These are phyloP conservation scores for Suhomyces xylopsoci DNA, from an alignment of 805 yeast genomes.

Conservation along the genomic window DNA sequence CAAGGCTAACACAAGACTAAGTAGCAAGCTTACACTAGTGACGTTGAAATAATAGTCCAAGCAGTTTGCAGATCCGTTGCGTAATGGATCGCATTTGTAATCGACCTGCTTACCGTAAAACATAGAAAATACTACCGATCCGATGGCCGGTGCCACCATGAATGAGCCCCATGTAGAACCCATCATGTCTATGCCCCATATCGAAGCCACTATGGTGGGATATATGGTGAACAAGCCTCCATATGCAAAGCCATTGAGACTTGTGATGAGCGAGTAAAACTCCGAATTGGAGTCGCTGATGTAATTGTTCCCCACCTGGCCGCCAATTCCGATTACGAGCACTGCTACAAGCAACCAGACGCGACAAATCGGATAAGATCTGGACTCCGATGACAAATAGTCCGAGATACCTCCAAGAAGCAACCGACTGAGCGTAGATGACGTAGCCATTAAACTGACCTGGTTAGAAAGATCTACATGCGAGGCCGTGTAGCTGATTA, in stretches of 20 bases:
- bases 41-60: slow-evolving; percentile 26
- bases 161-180: slow-evolving; percentile 94
- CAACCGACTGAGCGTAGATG: slow-evolving; percentile 71
- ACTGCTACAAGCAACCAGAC: slow-evolving; percentile 31
- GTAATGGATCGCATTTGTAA: slow-evolving; percentile 20
- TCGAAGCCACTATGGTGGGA: slow-evolving; percentile 78
- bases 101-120: slow-evolving; percentile 68
- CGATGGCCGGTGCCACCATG: slow-evolving; percentile 85
- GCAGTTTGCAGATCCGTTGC: slow-evolving; percentile 15
- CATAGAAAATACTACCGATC: slow-evolving; percentile 66
- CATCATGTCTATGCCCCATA: slow-evolving; percentile 85
- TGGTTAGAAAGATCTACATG: slow-evolving; percentile 34
- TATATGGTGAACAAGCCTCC: slow-evolving; percentile 84
- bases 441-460: slow-evolving; percentile 59
- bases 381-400: slow-evolving; percentile 35
- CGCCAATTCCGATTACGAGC: slow-evolving; percentile 28
- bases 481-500: slow-evolving; percentile 44
- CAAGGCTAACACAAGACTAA: slow-evolving; percentile 23
- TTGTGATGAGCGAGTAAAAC: slow-evolving; percentile 27
- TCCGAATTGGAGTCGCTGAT: background rate
- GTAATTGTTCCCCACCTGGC: slow-evolving; percentile 20
- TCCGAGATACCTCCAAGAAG: slow-evolving; percentile 69
- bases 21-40: slow-evolving; percentile 21
- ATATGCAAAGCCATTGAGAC: slow-evolving; percentile 65
- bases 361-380: slow-evolving; percentile 28